These are phyloP conservation scores for Trichoderma simmonsii DNA, from an alignment of 2,329 filamentous ascomycete genomes.

Conservation along the genomic window DNA sequence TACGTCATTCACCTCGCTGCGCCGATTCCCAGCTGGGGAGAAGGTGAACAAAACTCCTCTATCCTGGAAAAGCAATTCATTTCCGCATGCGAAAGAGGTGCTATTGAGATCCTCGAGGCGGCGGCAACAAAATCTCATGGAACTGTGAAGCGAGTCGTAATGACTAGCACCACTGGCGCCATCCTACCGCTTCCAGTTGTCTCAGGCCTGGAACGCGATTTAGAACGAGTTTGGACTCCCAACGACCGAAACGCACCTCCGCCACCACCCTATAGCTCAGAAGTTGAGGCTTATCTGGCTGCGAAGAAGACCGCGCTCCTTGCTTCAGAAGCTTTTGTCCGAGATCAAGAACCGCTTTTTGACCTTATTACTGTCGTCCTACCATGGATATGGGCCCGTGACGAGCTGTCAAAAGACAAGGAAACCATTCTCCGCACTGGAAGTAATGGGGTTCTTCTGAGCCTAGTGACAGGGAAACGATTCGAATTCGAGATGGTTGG, in stretches of 20 bases:
- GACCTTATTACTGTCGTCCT: neutral
- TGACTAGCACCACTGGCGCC: neutral
- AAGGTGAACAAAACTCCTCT: neutral
- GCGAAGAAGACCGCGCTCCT: neutral
- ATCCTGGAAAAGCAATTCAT: neutral
- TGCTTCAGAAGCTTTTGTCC: neutral
- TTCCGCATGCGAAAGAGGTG: neutral
- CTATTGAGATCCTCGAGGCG: neutral
- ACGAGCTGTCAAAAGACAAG: neutral
- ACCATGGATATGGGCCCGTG: neutral
- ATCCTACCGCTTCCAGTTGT: neutral
- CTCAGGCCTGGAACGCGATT: neutral
- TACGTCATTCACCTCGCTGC: neutral
- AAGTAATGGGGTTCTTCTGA: neutral
- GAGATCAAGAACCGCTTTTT: neutral
- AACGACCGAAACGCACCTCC: neutral
- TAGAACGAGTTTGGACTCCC: neutral
- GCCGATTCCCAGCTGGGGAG: neutral
- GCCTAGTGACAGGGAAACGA: neutral
- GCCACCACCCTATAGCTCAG: neutral
- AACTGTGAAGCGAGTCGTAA: neutral
- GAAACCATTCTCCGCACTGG: neutral
- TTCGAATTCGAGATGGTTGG: neutral
- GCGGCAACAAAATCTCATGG: neutral
- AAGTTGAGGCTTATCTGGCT: neutral